Base-by-base conservation (phyloP, 2,329 filamentous ascomycete species). In the Byssochlamys sp. region DNA sequence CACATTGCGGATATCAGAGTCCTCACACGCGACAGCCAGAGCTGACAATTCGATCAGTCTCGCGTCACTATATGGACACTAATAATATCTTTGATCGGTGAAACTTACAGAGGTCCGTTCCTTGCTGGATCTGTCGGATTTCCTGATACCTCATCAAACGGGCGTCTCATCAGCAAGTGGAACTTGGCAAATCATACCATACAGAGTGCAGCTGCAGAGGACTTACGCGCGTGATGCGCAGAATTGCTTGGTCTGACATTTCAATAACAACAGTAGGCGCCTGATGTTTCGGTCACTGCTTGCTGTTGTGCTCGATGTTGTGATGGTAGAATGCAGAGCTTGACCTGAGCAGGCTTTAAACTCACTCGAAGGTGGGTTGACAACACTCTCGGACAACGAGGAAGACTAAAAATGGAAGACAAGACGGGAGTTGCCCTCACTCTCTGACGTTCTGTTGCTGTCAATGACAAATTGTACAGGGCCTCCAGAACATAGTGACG, bases 1-100 rank as follows among this genome's bases (percentile, higher is more conserved):
- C 54, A 97, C 87, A 70, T 90, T 88, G 57, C 91, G 88, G 60
- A 97, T 89, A 72, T 99, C 91, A 64, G 85, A 81, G 73, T 97
- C 94, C 55, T 88, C 82, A 70, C 89, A 95, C 57, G 89, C 88
- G 53, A 96, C 91, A 10, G 90, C 90, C 61, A 97, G 82, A 29
- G 91, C 90, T 91, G 60, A 54, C 63, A 14, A 58, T 52, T 45
- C 27, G 27, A 52, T 53, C 55, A 2, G 54, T 55, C 35, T 56
- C 58, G 52, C 57, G 63, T 55, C 48, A 7, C 19, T 24, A 9
- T 54, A n/a, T 26, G 19, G 24, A 26, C 12, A 11, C 2, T 19
- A 45, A 19, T 19, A 19, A 19, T 25, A 55, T 29, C 14, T 31
- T 29, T 5, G 4, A 51, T 14, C n/a, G 55, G 51, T 19, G 53